phyloP scores from a whole-genome alignment of 2,329 filamentous ascomycete genomes.

The Penicillium sp. region DNA sequence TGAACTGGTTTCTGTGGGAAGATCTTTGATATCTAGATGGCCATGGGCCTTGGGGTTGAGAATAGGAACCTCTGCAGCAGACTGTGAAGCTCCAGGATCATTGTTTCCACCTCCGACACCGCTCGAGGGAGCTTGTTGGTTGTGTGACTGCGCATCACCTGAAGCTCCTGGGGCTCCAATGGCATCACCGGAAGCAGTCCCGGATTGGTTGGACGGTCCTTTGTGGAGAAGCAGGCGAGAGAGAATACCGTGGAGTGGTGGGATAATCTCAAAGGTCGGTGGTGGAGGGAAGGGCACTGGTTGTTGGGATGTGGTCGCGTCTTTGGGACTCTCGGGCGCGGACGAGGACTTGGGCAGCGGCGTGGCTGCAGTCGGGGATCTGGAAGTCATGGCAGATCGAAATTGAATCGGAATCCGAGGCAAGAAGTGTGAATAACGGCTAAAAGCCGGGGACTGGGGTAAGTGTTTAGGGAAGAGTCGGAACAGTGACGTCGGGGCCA shows the following conservation, averaged over 20 bases:
- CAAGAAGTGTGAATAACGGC: slow-evolving; percentile 12
- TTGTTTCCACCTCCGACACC: slow-evolving; percentile 20
- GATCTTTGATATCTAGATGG: slow-evolving; percentile 65
- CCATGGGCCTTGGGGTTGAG: slow-evolving; percentile 30
- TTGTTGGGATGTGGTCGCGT: slow-evolving; percentile 45
- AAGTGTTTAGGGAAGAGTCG: slow-evolving; percentile 36
- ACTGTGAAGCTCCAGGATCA: slow-evolving; percentile 25
- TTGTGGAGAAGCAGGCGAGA: slow-evolving; percentile 60
- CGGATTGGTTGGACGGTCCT: slow-evolving; percentile 35
- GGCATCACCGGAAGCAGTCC: slow-evolving; percentile 19
- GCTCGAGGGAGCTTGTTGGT: slow-evolving; percentile 26
- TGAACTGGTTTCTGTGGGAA: slow-evolving; percentile 70
- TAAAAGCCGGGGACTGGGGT: slow-evolving; percentile 17
- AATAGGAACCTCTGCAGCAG: slow-evolving; percentile 23
- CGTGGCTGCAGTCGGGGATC: slow-evolving; percentile 35
- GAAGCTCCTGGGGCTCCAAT: slow-evolving; percentile 26
- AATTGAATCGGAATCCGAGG: slow-evolving; percentile 11
- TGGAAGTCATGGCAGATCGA: slow-evolving; percentile 33
- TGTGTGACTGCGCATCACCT: slow-evolving; percentile 23
- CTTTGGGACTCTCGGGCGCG: slow-evolving; percentile 35
- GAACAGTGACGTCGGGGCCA: slow-evolving; percentile 36
- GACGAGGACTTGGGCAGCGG: slow-evolving; percentile 41
- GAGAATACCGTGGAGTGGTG: slow-evolving; percentile 73
- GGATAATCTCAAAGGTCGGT: slow-evolving; percentile 78
- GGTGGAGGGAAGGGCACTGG: slow-evolving; percentile 62